Evolutionary conservation across 129 eudicot species (phyloP).

Genomic region (Escallonia rubra): DNA sequence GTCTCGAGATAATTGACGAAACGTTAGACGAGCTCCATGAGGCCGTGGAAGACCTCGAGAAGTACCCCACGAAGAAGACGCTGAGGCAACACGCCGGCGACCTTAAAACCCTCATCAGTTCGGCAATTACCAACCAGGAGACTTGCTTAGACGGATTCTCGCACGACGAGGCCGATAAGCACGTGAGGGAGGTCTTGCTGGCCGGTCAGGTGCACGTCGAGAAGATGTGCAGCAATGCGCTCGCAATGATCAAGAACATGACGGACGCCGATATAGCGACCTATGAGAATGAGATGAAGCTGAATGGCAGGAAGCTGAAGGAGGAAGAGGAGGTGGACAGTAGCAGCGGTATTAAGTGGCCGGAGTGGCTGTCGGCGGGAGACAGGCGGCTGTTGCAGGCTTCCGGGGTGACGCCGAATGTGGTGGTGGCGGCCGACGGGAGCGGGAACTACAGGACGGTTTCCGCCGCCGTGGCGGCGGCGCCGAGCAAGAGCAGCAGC

Average conservation of each 20-base stretch:
- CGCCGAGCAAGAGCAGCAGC: constrained; percentile 55
- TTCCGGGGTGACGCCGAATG: constrained; percentile 52
- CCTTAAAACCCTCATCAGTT: constrained; percentile 65
- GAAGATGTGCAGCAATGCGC: constrained; percentile 75
- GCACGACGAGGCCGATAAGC: constrained; percentile 48
- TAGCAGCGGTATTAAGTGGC: constrained; percentile 33
- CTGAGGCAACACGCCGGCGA: constrained; percentile 52
- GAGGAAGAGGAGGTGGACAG: constrained; percentile 9
- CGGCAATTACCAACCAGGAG: constrained; percentile 81
- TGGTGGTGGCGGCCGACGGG: constrained; percentile 91
- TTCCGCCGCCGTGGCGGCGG: constrained; percentile 74
- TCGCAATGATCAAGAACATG: constrained; percentile 83
- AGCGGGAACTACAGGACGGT: constrained; percentile 66
- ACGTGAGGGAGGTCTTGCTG: constrained; percentile 38
- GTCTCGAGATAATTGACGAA: constrained; percentile 55
- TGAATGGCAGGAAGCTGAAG: constrained; percentile 33
- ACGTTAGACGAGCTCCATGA: constrained; percentile 65
- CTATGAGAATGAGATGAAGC: constrained; percentile 12
- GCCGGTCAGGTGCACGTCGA: constrained; percentile 42
- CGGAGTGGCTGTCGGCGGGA: constrained; percentile 70
- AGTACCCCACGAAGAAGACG: constrained; percentile 38
- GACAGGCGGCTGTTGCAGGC: constrained; percentile 74
- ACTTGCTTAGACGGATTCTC: constrained; percentile 90
- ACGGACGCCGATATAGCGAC: constrained; percentile 40
- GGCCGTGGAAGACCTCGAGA: constrained; percentile 39